These are phyloP conservation scores for Rhizophagus sp. DNA, from an alignment of 192 early-diverging fungal genomes.

Conservation along the genomic window DNA sequence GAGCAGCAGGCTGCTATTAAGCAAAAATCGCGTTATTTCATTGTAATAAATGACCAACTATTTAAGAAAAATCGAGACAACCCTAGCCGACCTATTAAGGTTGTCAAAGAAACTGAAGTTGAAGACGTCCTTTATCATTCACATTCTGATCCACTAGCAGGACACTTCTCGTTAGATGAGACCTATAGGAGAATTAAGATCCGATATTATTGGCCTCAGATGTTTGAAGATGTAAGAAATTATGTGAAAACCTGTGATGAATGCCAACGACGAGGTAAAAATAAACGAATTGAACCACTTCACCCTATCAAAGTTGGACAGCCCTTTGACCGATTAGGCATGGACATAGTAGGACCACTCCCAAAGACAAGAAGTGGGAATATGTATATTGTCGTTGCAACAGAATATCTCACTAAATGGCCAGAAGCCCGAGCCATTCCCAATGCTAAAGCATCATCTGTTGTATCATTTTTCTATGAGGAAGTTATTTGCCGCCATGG, in stretches of 20 bases:
- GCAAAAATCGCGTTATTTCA: no score
- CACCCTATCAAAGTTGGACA: neutral
- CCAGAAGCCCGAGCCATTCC: conserved; percentile 28
- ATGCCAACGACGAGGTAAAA: neutral
- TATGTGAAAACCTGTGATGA: neutral
- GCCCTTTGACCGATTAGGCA: neutral
- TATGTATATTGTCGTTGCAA: conserved; percentile 30
- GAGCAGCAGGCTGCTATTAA: no score
- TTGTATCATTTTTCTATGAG: conserved; percentile 35
- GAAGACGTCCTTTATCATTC: no score
- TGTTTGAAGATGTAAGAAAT: neutral
- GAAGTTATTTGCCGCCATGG: conserved; percentile 35
- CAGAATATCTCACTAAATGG: conserved; percentile 40
- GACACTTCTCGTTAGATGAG: neutral
- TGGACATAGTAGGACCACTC: conserved; percentile 11
- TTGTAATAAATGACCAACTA: no score
- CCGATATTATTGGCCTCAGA: neutral
- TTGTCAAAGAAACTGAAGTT: no score
- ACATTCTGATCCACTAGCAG: neutral
- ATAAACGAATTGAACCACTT: neutral
- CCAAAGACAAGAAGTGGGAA: conserved; percentile 15
- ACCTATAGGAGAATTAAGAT: neutral
- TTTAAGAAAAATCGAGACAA: no score
- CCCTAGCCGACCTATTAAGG: no score
- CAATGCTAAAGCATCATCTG: conserved; percentile 21